Evolutionary conservation across 1,284 basidiomycete species (phyloP).

Genomic region (Ganoderma lingzhi): DNA sequence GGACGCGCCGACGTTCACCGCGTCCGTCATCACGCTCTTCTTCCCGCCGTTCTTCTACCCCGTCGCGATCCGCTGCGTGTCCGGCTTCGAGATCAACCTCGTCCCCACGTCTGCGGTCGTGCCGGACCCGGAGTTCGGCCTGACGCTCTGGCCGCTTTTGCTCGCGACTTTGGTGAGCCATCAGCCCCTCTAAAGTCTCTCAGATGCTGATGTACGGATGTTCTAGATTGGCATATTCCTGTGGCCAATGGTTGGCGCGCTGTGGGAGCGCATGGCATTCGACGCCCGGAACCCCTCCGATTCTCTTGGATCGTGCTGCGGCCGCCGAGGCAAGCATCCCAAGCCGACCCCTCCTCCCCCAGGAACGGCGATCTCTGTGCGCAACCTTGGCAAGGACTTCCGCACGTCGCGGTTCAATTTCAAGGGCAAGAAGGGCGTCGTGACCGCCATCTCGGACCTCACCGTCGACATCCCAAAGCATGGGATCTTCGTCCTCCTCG

Average conservation of each 20-base stretch:
- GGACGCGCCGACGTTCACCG: conserved; percentile 53
- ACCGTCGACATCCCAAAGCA: conserved; percentile 71
- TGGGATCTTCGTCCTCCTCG: conserved; percentile 80
- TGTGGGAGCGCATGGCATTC: conserved; percentile 68
- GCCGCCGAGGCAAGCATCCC: conserved; percentile 27
- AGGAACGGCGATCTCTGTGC: conserved; percentile 65
- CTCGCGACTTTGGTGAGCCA: conserved; percentile 65
- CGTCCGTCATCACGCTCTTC: conserved; percentile 70
- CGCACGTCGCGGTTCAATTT: conserved; percentile 48
- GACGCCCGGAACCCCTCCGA: conserved; percentile 55
- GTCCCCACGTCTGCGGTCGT: conserved; percentile 59
- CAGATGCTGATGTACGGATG: not conserved
- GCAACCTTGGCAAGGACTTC: conserved; percentile 67
- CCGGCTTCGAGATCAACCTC: conserved; percentile 70
- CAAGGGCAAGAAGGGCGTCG: conserved; percentile 45
- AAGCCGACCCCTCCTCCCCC: conserved; percentile 43
- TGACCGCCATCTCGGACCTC: conserved; percentile 71
- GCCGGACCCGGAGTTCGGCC: conserved; percentile 64
- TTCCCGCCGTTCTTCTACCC: conserved; percentile 82
- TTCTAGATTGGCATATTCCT: conserved; percentile 73
- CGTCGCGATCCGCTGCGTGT: conserved; percentile 72
- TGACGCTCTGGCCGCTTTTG: conserved; percentile 57
- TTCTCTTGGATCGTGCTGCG: conserved; percentile 53
- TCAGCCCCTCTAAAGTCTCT: conserved; percentile 14
- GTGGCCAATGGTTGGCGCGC: conserved; percentile 70